Evolutionary conservation across 1,139 yeast species (phyloP).

Genomic region (Protomyces inundatus): DNA sequence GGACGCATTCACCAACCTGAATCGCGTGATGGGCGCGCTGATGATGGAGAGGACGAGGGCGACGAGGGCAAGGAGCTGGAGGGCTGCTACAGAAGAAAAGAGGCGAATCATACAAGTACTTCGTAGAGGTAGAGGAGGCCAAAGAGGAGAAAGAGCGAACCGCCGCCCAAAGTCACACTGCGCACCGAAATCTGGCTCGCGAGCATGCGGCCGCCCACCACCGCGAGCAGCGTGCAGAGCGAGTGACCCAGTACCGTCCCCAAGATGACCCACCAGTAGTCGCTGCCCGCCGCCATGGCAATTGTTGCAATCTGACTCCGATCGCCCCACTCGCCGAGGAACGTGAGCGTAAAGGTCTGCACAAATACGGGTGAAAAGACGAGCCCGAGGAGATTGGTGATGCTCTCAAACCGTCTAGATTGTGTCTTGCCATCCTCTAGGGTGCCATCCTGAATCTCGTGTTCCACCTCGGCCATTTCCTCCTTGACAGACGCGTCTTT

Average conservation of each 20-base stretch:
- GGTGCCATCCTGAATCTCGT: conserved; percentile 63
- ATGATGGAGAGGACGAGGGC: conserved; percentile 52
- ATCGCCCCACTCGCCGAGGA: conserved; percentile 98
- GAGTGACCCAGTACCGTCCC: conserved; percentile 92
- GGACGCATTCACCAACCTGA: conserved; percentile 42
- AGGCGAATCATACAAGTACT: conserved; percentile 1
- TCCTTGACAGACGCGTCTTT: conserved; percentile 79
- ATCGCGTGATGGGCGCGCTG: conserved; percentile 58
- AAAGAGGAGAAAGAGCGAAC: conserved; percentile 76
- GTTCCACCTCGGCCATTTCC: conserved; percentile 94
- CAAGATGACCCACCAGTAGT: conserved; percentile 79
- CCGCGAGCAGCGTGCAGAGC: conserved; percentile 88
- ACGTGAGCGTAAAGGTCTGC: conserved; percentile 92
- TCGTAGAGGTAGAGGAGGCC: conserved; percentile 73
- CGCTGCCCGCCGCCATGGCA: conserved; percentile 97
- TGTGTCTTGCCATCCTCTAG: conserved; percentile 39
- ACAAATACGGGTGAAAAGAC: conserved; percentile 86
- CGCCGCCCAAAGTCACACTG: conserved; percentile 87
- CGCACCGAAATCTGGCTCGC: conserved; percentile 89
- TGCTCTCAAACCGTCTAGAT: conserved; percentile 36
- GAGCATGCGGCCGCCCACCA: conserved; percentile 81
- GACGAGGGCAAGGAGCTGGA: conserved; percentile 48
- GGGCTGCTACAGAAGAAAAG: neutral
- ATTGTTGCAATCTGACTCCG: conserved; percentile 96
- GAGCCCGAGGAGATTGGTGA: conserved; percentile 54